A percentile compares a stretch with the other conserved stretches of the same genome.
Conservation (phyloP, 306 rosid species). For the Fagus crenata region DNA sequence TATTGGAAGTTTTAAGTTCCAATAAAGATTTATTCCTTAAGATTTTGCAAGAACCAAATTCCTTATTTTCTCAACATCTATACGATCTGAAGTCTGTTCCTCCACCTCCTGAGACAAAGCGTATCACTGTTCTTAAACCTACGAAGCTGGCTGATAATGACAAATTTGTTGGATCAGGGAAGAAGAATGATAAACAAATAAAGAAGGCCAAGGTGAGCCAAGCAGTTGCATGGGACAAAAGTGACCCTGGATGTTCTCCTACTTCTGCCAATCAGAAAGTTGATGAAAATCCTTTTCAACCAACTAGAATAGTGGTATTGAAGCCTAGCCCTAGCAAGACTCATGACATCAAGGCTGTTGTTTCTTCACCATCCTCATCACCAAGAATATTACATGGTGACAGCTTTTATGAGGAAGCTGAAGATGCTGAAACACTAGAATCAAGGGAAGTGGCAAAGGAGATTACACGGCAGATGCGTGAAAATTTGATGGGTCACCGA, state of each 20-base stretch:
- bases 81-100: conserved; percentile 53
- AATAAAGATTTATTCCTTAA: conserved; percentile 66
- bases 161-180: conserved; percentile 39
- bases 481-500: conserved; percentile 49
- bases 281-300: conserved; percentile 61
- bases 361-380: conserved; percentile 56
- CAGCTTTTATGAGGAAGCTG: conserved; percentile 45
- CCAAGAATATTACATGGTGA: conserved; percentile 49
- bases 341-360: conserved; percentile 48
- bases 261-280: conserved; percentile 43
- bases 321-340: conserved; percentile 75
- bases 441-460: conserved; percentile 54
- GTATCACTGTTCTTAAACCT: conserved; percentile 85
- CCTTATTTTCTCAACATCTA: conserved; percentile 50
- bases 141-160: conserved; percentile 63
- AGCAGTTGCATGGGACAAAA: conserved; percentile 48
- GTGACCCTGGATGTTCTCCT: conserved; percentile 38
- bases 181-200: conserved; percentile 44
- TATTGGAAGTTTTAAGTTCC: conserved; percentile 81
- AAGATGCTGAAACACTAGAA: conserved; percentile 49
- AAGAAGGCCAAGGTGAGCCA: conserved; percentile 48
- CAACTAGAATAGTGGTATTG: conserved; percentile 84
- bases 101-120: conserved; percentile 56
- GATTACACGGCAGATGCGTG: conserved; percentile 52
- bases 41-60: conserved; percentile 63